Percentiles rank a stretch among this genome's conserved stretches.
Conservation (phyloP, 1,284 basidiomycete genomes). For the Anthracocystis walkeri region DNA sequence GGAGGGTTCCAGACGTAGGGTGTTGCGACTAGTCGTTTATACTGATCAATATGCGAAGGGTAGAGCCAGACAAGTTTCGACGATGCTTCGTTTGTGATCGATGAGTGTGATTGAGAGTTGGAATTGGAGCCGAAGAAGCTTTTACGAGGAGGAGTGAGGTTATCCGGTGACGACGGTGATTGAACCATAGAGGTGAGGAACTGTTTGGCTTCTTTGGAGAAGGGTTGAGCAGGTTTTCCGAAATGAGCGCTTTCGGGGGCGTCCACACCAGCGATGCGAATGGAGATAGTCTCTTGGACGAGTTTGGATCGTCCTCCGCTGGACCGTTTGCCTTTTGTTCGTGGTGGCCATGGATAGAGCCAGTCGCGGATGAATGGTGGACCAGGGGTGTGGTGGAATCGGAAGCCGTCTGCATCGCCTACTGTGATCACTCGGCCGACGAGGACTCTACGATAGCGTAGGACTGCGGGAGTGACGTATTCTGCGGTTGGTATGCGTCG, state of each 20-base stretch:
- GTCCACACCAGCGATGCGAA: slow-evolving; percentile 66
- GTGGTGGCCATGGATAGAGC: slow-evolving; percentile 47
- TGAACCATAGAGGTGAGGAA: slow-evolving; percentile 51
- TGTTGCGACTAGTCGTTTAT: slow-evolving; percentile 65
- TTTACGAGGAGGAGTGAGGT: slow-evolving; percentile 21
- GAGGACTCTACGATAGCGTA: slow-evolving; percentile 59
- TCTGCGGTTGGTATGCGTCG: slow-evolving; percentile 62
- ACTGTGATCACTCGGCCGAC: slow-evolving; percentile 64
- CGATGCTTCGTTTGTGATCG: slow-evolving; percentile 8
- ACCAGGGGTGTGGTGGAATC: slow-evolving; percentile 67
- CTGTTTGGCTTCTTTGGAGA: slow-evolving; percentile 63
- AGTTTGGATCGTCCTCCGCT: slow-evolving; percentile 22
- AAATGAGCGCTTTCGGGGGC: slow-evolving; percentile 68
- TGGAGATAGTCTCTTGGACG: slow-evolving; percentile 57
- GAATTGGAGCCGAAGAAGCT: slow-evolving; percentile 19
- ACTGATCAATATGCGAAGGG: slow-evolving; percentile 67
- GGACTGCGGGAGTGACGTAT: slow-evolving; percentile 60
- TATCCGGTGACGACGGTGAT: slow-evolving; percentile 39
- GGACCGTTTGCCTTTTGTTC: slow-evolving; percentile 19
- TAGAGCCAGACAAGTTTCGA: slow-evolving; percentile 53
- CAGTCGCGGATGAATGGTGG: slow-evolving; percentile 48
- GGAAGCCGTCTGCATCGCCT: slow-evolving; percentile 68
- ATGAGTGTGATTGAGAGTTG: not conserved
- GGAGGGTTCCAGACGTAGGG: slow-evolving; percentile 65
- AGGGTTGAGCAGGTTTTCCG: slow-evolving; percentile 66